Base-by-base conservation (phyloP, 2,329 filamentous ascomycete genomes). In the Tolypocladium sp. region DNA sequence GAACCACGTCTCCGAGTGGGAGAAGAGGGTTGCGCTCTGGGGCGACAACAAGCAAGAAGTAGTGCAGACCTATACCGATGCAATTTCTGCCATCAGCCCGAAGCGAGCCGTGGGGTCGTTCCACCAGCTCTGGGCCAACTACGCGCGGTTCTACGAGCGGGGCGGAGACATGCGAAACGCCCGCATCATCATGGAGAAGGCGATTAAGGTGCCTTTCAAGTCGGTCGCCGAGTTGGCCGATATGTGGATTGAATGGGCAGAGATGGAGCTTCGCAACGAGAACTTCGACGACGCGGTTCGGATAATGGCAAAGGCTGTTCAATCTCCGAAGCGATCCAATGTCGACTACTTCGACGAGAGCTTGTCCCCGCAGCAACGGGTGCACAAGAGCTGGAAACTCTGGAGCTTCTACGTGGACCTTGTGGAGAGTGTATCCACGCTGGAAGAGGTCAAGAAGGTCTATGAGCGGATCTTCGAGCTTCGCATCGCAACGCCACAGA, bases 401-500 rank as follows among this genome's bases (percentile, higher is more conserved):
- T 99, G 94, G 94, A 96, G 92, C 74, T 99, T 99, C 78, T 99
- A 99, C 68, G 92, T 99, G 46, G 94, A 99, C 71, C 83, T 99
- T 1, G 92, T 99, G 3, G 94, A 99, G 73, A 96, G 92, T 72
- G 92, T 97, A 38, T 88, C 90, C 62, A 91, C 89, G 0, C 76
- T 99, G 20, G 92, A 96, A 27, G 93, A 97, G 74, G 97, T 93
- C 0, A 90, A 86, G 71, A 93, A 91, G 71, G 88, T 97, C 2
- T 99, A 99, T 73, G 94, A 99, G 72, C 84, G 94, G 59, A 97
- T 99, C 68, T 99, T 99, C 71, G 95, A 99, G 75, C 86, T 99
- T 61, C 90, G 93, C 54, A 99, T 99, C 66, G 94, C 95, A 27
- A 99, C 94, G 7, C 94, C 95, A 1, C 94, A 99, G 72, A 99